phyloP scores from a whole-genome alignment of 306 rosid genomes.

The Quercus rubra region DNA sequence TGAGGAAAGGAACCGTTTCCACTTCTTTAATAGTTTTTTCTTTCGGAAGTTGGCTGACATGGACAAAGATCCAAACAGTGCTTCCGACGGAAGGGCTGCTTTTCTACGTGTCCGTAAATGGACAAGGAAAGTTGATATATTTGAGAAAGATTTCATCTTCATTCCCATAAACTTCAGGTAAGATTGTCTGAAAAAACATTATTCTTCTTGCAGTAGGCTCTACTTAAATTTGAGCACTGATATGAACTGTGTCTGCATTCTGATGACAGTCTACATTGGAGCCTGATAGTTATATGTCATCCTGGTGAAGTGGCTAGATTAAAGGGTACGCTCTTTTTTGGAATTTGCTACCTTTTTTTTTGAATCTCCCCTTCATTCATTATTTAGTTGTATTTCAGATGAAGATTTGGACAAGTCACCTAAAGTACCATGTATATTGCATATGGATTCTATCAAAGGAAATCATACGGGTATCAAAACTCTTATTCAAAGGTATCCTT shows the following conservation, averaged over 20 bases:
- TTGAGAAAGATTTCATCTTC: conserved; percentile 86
- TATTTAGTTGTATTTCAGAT: conserved; percentile 48
- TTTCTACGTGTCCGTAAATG: conserved; percentile 95
- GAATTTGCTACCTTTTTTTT: conserved; percentile 5
- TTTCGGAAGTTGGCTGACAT: conserved; percentile 92
- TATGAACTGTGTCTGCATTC: conserved; percentile 21
- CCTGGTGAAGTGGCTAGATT: conserved; percentile 73
- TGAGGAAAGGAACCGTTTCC: conserved; percentile 66
- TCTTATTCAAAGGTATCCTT: conserved; percentile 80
- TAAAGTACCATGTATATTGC: conserved; percentile 83
- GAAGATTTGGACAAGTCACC: conserved; percentile 41
- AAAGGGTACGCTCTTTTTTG: conserved; percentile 47
- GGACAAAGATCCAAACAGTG: conserved; percentile 93
- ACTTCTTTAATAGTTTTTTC: conserved; percentile 96
- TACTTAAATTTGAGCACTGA: conserved; percentile 30
- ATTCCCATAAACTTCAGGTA: conserved; percentile 95
- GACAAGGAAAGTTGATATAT: conserved; percentile 89
- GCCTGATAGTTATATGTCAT: conserved; percentile 86
- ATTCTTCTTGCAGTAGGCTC: conserved; percentile 20
- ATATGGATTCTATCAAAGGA: conserved; percentile 97
- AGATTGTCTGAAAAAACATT: conserved; percentile 21
- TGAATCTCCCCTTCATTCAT: conserved; percentile 19
- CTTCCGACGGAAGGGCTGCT: conserved; percentile 87
- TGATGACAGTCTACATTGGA: conserved; percentile 87
- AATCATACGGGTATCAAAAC: conserved; percentile 82